Evolutionary conservation across 495 filamentous ascomycete genomes (phyloP).

Genomic region (Corynascus novoguineensis): DNA sequence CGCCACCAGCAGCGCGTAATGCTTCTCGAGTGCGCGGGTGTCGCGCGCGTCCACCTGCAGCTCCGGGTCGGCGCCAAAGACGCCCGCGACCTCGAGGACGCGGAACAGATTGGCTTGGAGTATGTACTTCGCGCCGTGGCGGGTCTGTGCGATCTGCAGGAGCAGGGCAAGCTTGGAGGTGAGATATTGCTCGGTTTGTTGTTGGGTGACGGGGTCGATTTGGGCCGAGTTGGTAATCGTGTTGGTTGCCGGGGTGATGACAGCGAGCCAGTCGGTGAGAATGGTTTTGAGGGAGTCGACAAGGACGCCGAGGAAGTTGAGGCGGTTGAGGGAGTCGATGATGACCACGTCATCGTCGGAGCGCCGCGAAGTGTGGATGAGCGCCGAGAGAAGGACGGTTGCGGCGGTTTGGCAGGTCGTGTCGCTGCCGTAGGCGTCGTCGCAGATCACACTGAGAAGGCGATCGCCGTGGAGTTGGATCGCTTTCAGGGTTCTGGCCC

Average conservation of each 20-base stretch:
- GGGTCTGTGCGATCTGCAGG: slow-evolving; percentile 74
- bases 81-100: slow-evolving; percentile 65
- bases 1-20: slow-evolving; percentile 76
- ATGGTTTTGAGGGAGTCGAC: slow-evolving; percentile 76
- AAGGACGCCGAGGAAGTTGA: slow-evolving; percentile 86
- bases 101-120: slow-evolving; percentile 86
- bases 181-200: slow-evolving; percentile 50
- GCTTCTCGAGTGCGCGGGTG: slow-evolving; percentile 64
- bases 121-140: slow-evolving; percentile 70
- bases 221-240: slow-evolving; percentile 17
- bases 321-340: slow-evolving; percentile 68
- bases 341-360: slow-evolving; percentile 52
- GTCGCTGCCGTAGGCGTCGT: slow-evolving; percentile 86
- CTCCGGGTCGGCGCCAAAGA: slow-evolving; percentile 91
- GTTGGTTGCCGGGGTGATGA: slow-evolving; percentile 35
- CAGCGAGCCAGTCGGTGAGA: slow-evolving; percentile 51
- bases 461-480: slow-evolving; percentile 72
- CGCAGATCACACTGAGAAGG: slow-evolving; percentile 79
- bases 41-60: slow-evolving; percentile 49
- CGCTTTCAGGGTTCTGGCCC: slow-evolving; percentile 62
- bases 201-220: neutral
- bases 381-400: slow-evolving; percentile 64
- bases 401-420: slow-evolving; percentile 75
- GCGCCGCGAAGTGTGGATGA: slow-evolving; percentile 59
- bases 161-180: slow-evolving; percentile 76